These are phyloP conservation scores for Suillus spraguei DNA, from an alignment of 768 basidiomycete species.

Conservation along the genomic window DNA sequence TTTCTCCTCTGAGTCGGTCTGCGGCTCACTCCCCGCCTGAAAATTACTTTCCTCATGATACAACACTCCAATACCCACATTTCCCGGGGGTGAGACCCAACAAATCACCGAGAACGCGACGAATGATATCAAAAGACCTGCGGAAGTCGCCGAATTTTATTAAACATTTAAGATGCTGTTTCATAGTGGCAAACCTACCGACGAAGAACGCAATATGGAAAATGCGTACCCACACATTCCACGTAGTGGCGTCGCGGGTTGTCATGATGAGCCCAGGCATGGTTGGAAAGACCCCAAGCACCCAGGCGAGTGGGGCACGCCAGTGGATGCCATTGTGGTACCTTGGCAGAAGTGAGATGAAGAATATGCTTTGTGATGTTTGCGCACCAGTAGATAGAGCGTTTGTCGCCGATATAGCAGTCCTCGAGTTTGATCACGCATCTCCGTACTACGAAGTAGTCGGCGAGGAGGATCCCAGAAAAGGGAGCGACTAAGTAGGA, in stretches of 20 bases:
- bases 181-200: slow-evolving; percentile 5
- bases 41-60: not conserved
- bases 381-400: slow-evolving; percentile 16
- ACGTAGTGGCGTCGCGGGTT: slow-evolving; percentile 15
- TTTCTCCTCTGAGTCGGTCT: not conserved
- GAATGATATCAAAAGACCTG: slow-evolving; percentile 3
- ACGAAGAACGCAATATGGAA: slow-evolving; percentile 24
- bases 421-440: slow-evolving; percentile 12
- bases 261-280: slow-evolving; percentile 24
- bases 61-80: not conserved
- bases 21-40: not conserved
- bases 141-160: not conserved
- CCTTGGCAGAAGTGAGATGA: slow-evolving; percentile 7
- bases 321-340: slow-evolving; percentile 15
- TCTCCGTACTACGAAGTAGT: slow-evolving; percentile 15
- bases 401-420: slow-evolving; percentile 13
- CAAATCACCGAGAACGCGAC: not conserved
- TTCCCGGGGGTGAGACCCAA: not conserved
- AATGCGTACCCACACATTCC: slow-evolving; percentile 20
- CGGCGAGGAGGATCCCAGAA: slow-evolving; percentile 15
- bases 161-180: not conserved
- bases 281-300: slow-evolving; percentile 15
- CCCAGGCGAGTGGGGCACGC: slow-evolving; percentile 18
- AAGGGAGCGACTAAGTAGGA: slow-evolving; percentile 14
- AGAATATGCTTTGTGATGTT: not conserved